Base-by-base conservation (phyloP, 2,329 filamentous ascomycete genomes). In the Cryoendolithus antarcticus region DNA sequence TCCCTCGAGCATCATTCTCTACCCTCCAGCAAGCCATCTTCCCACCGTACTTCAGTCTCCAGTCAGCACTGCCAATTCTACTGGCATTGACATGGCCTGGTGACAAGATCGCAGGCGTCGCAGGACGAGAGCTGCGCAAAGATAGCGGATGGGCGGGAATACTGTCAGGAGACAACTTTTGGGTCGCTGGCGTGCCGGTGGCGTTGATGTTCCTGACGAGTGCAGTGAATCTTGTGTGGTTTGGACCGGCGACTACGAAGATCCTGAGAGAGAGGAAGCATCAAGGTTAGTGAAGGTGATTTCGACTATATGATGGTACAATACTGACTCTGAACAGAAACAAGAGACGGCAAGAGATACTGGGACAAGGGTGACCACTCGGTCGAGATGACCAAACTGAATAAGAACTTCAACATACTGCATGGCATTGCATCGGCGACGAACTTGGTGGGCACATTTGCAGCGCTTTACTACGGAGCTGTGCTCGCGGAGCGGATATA, bases 31-130 rank as follows among this genome's bases (percentile, higher is more conserved):
- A 77, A 48, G 75, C 75, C 46, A 75, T 88, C 38, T 94, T 95
- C 65, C 86, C 86, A 28, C 71, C 85, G 52, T 98, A 93, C 69
- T 96, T 96, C 60, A 69, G 75, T 33, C 66, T 96, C 41, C 89
- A 96, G 64, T 79, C 85, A 3, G 70, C 72, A 4, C 66, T 89
- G 1, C 85, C 91, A 0, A 60, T 80, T 10, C 55, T 84, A 13
- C 67, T 95, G 12, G 80, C 82, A 11, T 57, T 93, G 40, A 95
- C 89, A 4, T 89, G 85, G 56, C 86, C 86, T 4, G 77, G 74
- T n/a, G 71, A 70, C 33, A 55, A 50, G 39, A 27, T 56, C 9
- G 47, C 49, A 2, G 44, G 45, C 6, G 44, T 49, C 3, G 55
- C 50, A 32, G 47, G 44, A n/a, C 38, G 40, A 21, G 48, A 40